Conservation (phyloP, 1,284 basidiomycete genomes). For the Microbotryomycetes sp. region DNA sequence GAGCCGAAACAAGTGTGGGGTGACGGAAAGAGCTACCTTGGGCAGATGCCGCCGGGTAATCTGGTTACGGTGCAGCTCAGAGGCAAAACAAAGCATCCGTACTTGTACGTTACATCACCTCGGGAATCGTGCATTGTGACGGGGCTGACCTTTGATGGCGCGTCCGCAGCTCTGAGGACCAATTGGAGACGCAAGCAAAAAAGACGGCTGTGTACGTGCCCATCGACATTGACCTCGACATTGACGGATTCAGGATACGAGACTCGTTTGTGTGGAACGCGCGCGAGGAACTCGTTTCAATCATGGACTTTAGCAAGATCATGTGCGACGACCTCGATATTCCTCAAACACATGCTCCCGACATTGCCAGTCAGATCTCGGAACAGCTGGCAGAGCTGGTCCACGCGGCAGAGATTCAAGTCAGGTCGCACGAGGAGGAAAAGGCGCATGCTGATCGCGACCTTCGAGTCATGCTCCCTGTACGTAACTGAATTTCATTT, state of each 20-base stretch:
- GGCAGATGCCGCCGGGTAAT: slow-evolving; percentile 70
- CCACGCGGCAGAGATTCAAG: slow-evolving; percentile 60
- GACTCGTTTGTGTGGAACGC: slow-evolving; percentile 98
- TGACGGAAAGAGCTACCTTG: slow-evolving; percentile 79
- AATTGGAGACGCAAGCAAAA: slow-evolving; percentile 57
- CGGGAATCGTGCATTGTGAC: too few relatives aligned
- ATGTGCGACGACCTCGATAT: slow-evolving; percentile 86
- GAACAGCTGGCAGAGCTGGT: slow-evolving; percentile 85
- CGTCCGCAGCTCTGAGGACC: slow-evolving; percentile 53
- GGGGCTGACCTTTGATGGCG: slow-evolving; percentile 1
- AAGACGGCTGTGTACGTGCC: slow-evolving; percentile 57
- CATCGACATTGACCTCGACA: slow-evolving; percentile 90
- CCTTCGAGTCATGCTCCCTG: slow-evolving; percentile 81
- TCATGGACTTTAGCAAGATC: slow-evolving; percentile 61
- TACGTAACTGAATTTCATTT: slow-evolving; percentile 46
- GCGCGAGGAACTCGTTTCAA: slow-evolving; percentile 50
- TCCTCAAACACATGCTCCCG: slow-evolving; percentile 61
- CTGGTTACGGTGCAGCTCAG: slow-evolving; percentile 61
- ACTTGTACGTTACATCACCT: slow-evolving; percentile 51
- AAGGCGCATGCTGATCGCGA: slow-evolving; percentile 54
- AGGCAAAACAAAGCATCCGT: slow-evolving; percentile 57
- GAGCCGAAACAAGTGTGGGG: slow-evolving; percentile 43
- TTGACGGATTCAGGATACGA: slow-evolving; percentile 79
- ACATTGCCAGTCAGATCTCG: slow-evolving; percentile 75
- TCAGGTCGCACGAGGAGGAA: slow-evolving; percentile 28